Evolutionary conservation across 176 grass and related monocot species (phyloP), one percentile per base, ranked within the genome.

Genomic region (Cocos nucifera): DNA sequence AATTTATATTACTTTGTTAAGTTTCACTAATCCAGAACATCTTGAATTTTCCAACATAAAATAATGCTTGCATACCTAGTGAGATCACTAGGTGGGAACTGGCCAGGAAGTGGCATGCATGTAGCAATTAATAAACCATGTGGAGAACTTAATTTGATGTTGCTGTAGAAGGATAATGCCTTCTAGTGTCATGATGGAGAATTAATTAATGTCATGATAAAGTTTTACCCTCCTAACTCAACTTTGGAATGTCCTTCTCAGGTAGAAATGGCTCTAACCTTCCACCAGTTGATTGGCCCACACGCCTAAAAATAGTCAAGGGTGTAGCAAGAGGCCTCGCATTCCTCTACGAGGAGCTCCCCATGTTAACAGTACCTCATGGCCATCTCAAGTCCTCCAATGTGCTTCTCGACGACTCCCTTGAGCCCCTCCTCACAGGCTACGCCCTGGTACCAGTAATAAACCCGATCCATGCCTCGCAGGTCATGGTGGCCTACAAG

Each of bases 401-500:
- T 21, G 62, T 65, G 62, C 62, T 65, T 19, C 62, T 65, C 5
- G 49, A 24, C 49, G 22, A 16, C 22, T 65, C 62, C 20, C 18
- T 52, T 1, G 62, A 65, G 62, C 62, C 62, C 49, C 5, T 65
- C 22, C 62, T 52, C 21, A 26, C 62, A 5, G 62, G 28, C 62
- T 65, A 65, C 22, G 44, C 62, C 21, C 62, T 65, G 21, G 15
- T 27, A 4, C 62, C 62, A 22, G 48, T 52, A 21, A 65, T 26
- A 21, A 51, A 50, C 48, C 44, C 19, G 49, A 22, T 22, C 14
- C 19, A 19, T 3, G 49, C 62, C 22, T 21, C 62, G 3, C 48
- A 65, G 62, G 22, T 65, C 22, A 65, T 51, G 48, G 62, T 65
- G 62, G 62, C 62, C 62, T 65, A 65, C 62, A 65, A 65, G 49